Conservation (phyloP, 2,329 filamentous ascomycete species). For the Phyllosticta citrichinensis region DNA sequence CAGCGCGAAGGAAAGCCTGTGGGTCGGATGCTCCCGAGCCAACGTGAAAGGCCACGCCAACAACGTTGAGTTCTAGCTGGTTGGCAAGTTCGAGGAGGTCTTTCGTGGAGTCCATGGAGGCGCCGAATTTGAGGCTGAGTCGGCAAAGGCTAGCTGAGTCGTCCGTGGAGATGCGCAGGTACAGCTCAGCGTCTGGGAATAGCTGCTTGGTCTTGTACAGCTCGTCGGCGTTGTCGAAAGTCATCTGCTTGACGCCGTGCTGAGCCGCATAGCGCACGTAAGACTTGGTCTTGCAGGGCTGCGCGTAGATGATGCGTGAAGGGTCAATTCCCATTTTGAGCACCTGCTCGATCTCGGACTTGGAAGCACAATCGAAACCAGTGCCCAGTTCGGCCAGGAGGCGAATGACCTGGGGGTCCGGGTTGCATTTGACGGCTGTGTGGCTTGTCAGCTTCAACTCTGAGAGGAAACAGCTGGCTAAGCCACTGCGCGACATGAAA, state of each 20-base stretch:
- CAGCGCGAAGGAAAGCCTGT: constrained; percentile 80
- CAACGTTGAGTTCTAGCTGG: constrained; percentile 76
- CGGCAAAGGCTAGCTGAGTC: constrained; percentile 91
- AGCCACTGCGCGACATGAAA: too few relatives aligned
- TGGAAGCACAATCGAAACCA: constrained; percentile 97
- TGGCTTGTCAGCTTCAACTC: constrained; percentile 17
- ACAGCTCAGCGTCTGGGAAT: constrained; percentile 81
- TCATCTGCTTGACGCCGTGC: constrained; percentile 91
- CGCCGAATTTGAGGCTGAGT: constrained; percentile 94
- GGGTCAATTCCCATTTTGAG: constrained; percentile 74
- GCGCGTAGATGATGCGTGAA: constrained; percentile 92
- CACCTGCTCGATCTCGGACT: constrained; percentile 91
- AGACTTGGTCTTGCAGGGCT: constrained; percentile 99
- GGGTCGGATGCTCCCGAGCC: constrained; percentile 93
- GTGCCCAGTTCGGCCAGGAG: constrained; percentile 82
- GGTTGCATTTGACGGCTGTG: constrained; percentile 95
- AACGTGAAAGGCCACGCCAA: constrained; percentile 96
- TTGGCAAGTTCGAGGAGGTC: constrained; percentile 70
- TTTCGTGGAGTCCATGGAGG: constrained; percentile 71
- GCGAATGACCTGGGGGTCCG: constrained; percentile 77
- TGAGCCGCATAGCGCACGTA: constrained; percentile 85
- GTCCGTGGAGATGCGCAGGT: constrained; percentile 89
- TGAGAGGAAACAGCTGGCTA: too few relatives aligned
- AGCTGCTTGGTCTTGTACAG: constrained; percentile 94
- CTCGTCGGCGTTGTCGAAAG: constrained; percentile 97